phyloP scores from a whole-genome alignment of 140 eudicot species.

The Stevia rebaudiana region DNA sequence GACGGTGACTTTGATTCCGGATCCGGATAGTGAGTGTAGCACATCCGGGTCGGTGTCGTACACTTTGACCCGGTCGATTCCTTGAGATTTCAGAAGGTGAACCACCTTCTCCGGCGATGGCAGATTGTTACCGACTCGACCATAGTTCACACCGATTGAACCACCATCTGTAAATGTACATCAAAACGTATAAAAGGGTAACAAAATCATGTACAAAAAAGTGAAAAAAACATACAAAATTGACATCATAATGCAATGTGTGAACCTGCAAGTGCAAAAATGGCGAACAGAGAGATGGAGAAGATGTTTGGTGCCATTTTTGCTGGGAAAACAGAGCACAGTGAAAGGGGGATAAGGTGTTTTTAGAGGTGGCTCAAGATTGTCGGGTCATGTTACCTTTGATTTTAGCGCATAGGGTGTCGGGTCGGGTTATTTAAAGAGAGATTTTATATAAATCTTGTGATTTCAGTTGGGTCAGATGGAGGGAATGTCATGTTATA shows the following conservation, averaged over 20 bases:
- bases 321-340: conserved; percentile 6
- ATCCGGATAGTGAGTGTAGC: conserved; percentile 54
- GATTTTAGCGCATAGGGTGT: not conserved
- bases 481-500: not conserved
- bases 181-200: too few species aligned
- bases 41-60: conserved; percentile 89
- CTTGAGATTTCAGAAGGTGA: conserved; percentile 59
- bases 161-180: conserved; percentile 49
- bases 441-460: not conserved
- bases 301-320: conserved; percentile 25
- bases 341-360: conserved; percentile 6
- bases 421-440: not conserved
- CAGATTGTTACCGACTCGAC: conserved; percentile 73
- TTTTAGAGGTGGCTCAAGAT: conserved; percentile 5
- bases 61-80: conserved; percentile 57
- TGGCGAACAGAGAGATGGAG: conserved; percentile 11
- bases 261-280: conserved; percentile 45
- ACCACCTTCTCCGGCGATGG: conserved; percentile 71
- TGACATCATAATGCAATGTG: not conserved
- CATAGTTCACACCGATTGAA: conserved; percentile 80
- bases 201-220: too few species aligned
- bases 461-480: not conserved
- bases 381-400: not conserved
- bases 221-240: not conserved
- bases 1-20: conserved; percentile 60